Conservation (phyloP, 2,329 filamentous ascomycete species). For the Stachybotrys echinatus region DNA sequence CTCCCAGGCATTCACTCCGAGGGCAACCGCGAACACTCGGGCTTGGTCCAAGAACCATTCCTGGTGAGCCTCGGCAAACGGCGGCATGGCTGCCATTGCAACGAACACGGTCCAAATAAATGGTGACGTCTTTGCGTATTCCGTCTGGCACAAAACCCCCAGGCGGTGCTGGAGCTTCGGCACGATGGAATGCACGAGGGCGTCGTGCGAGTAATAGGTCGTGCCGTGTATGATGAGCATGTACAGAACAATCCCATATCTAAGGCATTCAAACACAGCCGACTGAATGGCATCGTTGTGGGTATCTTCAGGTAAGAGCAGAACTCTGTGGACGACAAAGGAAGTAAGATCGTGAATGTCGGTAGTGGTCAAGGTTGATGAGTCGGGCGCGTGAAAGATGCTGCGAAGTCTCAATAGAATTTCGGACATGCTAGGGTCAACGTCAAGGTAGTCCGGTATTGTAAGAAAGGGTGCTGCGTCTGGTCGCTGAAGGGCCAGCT, state of each 20-base stretch:
- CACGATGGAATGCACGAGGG: conserved; percentile 22
- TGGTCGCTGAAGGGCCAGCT: conserved; percentile 17
- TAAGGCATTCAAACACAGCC: conserved; percentile 36
- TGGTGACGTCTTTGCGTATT: neutral
- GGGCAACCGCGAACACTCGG: conserved; percentile 1
- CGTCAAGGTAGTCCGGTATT: conserved; percentile 13
- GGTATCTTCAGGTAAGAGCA: conserved; percentile 17
- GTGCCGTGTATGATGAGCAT: conserved; percentile 49
- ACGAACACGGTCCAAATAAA: neutral
- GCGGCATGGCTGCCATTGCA: neutral
- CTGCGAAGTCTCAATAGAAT: conserved; percentile 36
- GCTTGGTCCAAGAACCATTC: conserved; percentile 27
- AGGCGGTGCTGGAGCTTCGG: conserved; percentile 16
- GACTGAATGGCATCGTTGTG: conserved; percentile 3
- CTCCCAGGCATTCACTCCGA: conserved; percentile 9
- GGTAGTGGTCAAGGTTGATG: conserved; percentile 25
- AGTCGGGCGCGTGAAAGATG: conserved; percentile 31
- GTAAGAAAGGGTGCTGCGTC: conserved; percentile 4
- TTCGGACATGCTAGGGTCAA: conserved; percentile 28
- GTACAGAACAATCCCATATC: conserved; percentile 41
- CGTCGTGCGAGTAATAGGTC: conserved; percentile 49
- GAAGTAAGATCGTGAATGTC: conserved; percentile 50
- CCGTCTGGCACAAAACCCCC: conserved; percentile 32
- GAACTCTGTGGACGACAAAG: conserved; percentile 46
- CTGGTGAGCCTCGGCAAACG: conserved; percentile 19